Percentiles rank a stretch among this genome's conserved stretches.
Conservation (phyloP, 2,329 filamentous ascomycete species). For the Alternaria arborescens region DNA sequence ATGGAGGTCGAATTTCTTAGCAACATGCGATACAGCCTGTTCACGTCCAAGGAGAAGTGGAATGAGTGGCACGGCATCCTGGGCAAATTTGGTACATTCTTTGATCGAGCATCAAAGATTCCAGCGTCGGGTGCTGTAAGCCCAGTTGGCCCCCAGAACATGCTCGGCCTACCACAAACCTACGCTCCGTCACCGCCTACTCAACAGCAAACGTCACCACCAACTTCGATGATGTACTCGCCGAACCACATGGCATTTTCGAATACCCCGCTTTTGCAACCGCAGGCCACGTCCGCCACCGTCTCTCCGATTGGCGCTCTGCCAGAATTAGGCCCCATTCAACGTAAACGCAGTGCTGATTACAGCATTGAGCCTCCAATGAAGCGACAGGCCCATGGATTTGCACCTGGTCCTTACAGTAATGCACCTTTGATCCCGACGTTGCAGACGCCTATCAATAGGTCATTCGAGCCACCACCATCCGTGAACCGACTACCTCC, state of each 20-base stretch:
- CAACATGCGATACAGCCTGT: conserved; percentile 95
- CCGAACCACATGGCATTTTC: conserved; percentile 55
- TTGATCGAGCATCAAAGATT: conserved; percentile 70
- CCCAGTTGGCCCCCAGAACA: conserved; percentile 42
- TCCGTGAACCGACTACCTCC: conserved; percentile 66
- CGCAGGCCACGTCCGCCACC: conserved; percentile 53
- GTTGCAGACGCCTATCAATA: conserved; percentile 45
- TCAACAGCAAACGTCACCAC: conserved; percentile 61
- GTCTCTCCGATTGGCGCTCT: conserved; percentile 56
- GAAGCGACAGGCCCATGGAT: conserved; percentile 59
- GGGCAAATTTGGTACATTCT: conserved; percentile 82
- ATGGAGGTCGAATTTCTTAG: conserved; percentile 99
- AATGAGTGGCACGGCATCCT: conserved; percentile 84
- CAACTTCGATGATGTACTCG: conserved; percentile 52
- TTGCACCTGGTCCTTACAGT: conserved; percentile 47
- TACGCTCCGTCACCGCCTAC: conserved; percentile 61
- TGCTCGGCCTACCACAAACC: conserved; percentile 53
- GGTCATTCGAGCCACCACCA: conserved; percentile 47
- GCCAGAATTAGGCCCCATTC: conserved; percentile 52
- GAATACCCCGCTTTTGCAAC: conserved; percentile 51
- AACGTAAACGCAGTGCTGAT: conserved; percentile 68
- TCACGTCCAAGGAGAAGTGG: conserved; percentile 88
- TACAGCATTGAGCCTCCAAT: conserved; percentile 63
- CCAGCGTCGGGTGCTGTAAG: conserved; percentile 52
- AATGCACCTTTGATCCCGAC: conserved; percentile 48